Base-by-base conservation (phyloP, 2,329 filamentous ascomycete genomes). In the Zasmidium citrigriseum region DNA sequence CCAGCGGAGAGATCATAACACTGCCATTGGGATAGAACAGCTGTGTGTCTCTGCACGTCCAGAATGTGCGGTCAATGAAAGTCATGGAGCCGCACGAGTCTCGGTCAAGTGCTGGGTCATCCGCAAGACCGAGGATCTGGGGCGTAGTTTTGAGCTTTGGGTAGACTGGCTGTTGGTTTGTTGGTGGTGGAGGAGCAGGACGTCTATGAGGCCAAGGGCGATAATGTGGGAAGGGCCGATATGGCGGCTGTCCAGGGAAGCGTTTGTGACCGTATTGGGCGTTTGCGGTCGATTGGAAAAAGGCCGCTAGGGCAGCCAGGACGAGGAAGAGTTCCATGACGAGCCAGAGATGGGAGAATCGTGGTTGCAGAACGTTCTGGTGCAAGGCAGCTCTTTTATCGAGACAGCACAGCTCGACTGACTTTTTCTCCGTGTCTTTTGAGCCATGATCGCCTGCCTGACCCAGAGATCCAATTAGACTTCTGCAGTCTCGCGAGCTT, bases 31-130 rank as follows among this genome's bases (percentile, higher is more conserved):
- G n/a, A 18, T 48, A 29, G 27, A 41, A 29, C 23, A 49, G 46
- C 21, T 58, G 49, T 10, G 57, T 52, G 41, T 59, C 57, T 38
- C 57, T 41, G 25, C 52, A 59, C n/a, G 52, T 50, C 57, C 57
- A 59, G 21, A 59, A 50, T 14, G 46, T 48, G n/a, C 57, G 53
- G 22, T 52, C 41, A 3, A 20, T 20, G n/a, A 59, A 24, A 10
- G 46, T 29, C n/a, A 47, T 47, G 5, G 57, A 56, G 23, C 47
- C 52, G 24, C 57, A 49, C 14, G 53, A 56, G 22, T 59, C 53
- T 5, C 57, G 52, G 22, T 20, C 29, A 20, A 46, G 38, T 9
- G 14, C 9, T 22, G 57, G 57, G 41, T 59, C 57, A 21, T 45
- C 52, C 20, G 52, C 57, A 3, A 52, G 27, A 21, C 53, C 57